phyloP scores from a whole-genome alignment of 495 filamentous ascomycete species.

The Aspergillus asperescens region DNA sequence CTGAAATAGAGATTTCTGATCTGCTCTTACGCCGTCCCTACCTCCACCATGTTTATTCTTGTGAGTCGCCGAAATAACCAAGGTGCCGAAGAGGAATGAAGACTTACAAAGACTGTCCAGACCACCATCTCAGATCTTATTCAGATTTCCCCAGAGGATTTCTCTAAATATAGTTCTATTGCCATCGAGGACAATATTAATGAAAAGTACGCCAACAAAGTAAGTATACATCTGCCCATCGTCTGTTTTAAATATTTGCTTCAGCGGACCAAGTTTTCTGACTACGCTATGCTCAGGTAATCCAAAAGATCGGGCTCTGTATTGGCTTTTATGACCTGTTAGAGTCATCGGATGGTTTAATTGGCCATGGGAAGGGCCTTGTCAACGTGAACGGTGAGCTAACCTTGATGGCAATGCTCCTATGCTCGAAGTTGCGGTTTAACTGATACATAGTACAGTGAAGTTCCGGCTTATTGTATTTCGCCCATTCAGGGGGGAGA shows the following conservation, averaged over 20 bases:
- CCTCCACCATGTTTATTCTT: constrained; percentile 52
- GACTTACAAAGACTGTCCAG: constrained; percentile 29
- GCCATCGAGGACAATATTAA: constrained; percentile 94
- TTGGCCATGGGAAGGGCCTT: constrained; percentile 82
- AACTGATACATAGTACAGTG: constrained; percentile 45
- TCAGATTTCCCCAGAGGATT: constrained; percentile 81
- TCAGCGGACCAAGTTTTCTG: not conserved
- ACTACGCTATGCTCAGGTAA: constrained; percentile 36
- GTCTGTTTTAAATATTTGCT: not conserved
- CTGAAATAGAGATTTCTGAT: constrained; percentile 5
- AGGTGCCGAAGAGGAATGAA: not conserved
- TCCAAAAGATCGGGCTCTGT: constrained; percentile 82
- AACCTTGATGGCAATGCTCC: not conserved
- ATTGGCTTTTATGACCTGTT: constrained; percentile 86
- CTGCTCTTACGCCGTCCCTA: not conserved
- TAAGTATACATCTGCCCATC: constrained; percentile 25
- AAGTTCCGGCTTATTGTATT: constrained; percentile 93
- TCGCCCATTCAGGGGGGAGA: constrained; percentile 88
- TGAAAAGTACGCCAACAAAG: constrained; percentile 90
- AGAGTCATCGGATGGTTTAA: constrained; percentile 81
- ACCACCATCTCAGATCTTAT: constrained; percentile 83
- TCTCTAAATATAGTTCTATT: constrained; percentile 66
- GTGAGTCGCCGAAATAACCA: constrained; percentile 18
- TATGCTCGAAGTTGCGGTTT: not conserved
- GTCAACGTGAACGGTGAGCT: constrained; percentile 82